A percentile compares a stretch with the other conserved stretches of the same genome.
phyloP scores from a whole-genome alignment of 208 protist genomes.

The Trypanosoma lewisi region DNA sequence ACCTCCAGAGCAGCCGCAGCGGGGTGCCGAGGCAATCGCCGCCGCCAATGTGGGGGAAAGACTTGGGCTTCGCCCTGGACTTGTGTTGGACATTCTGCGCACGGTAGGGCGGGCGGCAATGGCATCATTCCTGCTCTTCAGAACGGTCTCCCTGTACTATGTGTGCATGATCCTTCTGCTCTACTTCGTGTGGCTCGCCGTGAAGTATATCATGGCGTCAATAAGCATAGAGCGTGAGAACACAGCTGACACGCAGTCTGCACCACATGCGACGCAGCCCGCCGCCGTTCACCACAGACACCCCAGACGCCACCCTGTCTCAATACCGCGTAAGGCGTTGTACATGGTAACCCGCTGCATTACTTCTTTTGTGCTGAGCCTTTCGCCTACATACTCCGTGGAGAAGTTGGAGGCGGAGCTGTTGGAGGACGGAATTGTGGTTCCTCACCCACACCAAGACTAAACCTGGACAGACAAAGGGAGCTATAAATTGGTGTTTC shows the following conservation, averaged over 20 bases:
- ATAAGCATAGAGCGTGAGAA: slow-evolving; percentile 13
- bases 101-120: not conserved
- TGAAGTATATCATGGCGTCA: not conserved
- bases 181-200: not conserved
- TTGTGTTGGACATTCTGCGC: not conserved
- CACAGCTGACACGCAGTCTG: not conserved
- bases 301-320: slow-evolving; percentile 20
- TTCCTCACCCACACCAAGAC: slow-evolving; percentile 13
- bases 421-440: slow-evolving; percentile 55
- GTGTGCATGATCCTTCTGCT: slow-evolving; percentile 7
- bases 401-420: slow-evolving; percentile 64
- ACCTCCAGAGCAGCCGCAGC: not conserved
- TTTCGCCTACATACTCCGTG: slow-evolving; percentile 68
- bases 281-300: not conserved
- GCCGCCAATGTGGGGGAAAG: not conserved
- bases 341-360: slow-evolving; percentile 63
- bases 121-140: slow-evolving; percentile 16
- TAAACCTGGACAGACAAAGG: not conserved
- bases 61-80: not conserved
- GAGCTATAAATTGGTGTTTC: not conserved
- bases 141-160: slow-evolving; percentile 3
- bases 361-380: slow-evolving; percentile 60
- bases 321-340: slow-evolving; percentile 21
- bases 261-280: not conserved
- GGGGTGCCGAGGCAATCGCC: not conserved